Evolutionary conservation across 129 eudicot genomes (phyloP).

Genomic region (Flaveria ramosissima): DNA sequence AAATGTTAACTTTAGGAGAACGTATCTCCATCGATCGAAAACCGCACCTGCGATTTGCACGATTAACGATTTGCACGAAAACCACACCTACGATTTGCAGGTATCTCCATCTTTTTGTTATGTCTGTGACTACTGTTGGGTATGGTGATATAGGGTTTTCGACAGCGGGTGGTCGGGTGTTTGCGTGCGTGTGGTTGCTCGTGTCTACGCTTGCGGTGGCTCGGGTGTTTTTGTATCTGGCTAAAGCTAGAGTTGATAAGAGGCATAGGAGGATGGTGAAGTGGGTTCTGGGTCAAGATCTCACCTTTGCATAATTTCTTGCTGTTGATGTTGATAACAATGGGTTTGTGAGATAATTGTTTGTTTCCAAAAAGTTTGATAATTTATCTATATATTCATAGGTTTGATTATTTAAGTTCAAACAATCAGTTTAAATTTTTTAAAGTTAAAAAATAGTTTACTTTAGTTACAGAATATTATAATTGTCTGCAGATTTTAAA

Average conservation of each 20-base stretch:
- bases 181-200: slow-evolving; percentile 71
- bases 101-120: slow-evolving; percentile 48
- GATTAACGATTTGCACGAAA: slow-evolving; percentile 31
- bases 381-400: no score
- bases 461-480: no score
- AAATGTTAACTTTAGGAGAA: slow-evolving; percentile 19
- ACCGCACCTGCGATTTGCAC: slow-evolving; percentile 70
- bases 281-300: slow-evolving; percentile 67
- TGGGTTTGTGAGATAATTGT: slow-evolving; percentile 65
- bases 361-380: no score
- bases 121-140: slow-evolving; percentile 90
- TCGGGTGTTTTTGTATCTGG: slow-evolving; percentile 72
- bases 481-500: no score
- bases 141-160: slow-evolving; percentile 68
- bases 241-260: slow-evolving; percentile 68
- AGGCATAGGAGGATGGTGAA: slow-evolving; percentile 65
- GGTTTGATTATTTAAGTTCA: no score
- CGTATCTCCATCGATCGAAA: slow-evolving; percentile 47
- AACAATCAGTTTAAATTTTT: no score
- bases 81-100: no score
- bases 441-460: no score
- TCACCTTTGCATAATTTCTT: slow-evolving; percentile 63
- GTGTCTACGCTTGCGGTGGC: slow-evolving; percentile 78
- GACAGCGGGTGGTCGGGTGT: slow-evolving; percentile 53
- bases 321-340: slow-evolving; percentile 71